phyloP scores from a whole-genome alignment of 2,329 filamentous ascomycete species.

The Hymenoscyphus linearis region DNA sequence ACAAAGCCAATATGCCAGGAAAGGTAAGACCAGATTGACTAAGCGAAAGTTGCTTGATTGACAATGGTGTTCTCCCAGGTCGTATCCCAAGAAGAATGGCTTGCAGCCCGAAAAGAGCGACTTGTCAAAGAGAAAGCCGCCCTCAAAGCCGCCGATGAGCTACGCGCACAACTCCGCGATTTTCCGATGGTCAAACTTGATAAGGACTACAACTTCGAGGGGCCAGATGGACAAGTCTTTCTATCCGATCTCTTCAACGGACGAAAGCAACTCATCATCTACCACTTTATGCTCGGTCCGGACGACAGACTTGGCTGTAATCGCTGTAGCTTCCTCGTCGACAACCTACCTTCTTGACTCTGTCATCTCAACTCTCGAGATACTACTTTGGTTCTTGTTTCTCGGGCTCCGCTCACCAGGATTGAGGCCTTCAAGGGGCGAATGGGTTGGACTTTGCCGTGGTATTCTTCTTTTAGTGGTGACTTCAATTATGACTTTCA shows the following conservation, averaged over 20 bases:
- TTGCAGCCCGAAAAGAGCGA: slow-evolving; percentile 32
- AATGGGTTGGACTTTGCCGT: slow-evolving; percentile 39
- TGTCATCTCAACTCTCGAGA: slow-evolving; percentile 35
- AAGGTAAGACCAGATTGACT: slow-evolving; percentile 13
- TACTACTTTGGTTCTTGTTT: slow-evolving; percentile 37
- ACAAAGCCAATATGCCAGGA: slow-evolving; percentile 15
- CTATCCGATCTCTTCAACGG: slow-evolving; percentile 33
- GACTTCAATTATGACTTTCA: slow-evolving; percentile 40
- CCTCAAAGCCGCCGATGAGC: slow-evolving; percentile 28
- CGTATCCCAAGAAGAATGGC: slow-evolving; percentile 34
- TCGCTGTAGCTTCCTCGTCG: slow-evolving; percentile 37
- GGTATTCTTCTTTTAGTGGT: slow-evolving; percentile 34
- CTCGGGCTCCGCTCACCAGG: slow-evolving; percentile 35
- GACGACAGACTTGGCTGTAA: slow-evolving; percentile 33
- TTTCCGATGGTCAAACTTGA: slow-evolving; percentile 31
- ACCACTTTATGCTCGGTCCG: slow-evolving; percentile 43
- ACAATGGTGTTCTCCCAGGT: slow-evolving; percentile 21
- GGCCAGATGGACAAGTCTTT: slow-evolving; percentile 25
- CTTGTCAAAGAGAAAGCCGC: slow-evolving; percentile 35
- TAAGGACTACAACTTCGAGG: slow-evolving; percentile 10
- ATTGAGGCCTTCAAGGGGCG: slow-evolving; percentile 35
- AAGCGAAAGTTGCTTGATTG: neutral
- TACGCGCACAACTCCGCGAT: slow-evolving; percentile 31
- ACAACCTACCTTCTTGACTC: slow-evolving; percentile 35
- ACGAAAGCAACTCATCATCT: slow-evolving; percentile 37